Evolutionary conservation across 2,329 filamentous ascomycete species (phyloP).

Genomic region (Diplodia scrobiculata): DNA sequence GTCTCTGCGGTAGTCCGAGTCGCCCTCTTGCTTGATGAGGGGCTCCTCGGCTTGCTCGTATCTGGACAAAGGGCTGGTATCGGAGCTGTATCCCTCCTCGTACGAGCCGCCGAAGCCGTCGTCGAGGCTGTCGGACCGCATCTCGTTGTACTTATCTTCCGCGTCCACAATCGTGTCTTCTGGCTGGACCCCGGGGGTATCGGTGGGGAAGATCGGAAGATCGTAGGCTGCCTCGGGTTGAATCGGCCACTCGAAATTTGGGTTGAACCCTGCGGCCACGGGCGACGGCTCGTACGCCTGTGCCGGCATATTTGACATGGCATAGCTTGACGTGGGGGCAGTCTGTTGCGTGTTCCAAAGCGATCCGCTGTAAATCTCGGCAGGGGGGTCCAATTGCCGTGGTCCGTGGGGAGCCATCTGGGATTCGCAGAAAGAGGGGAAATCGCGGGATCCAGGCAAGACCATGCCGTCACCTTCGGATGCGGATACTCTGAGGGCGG

Average conservation of each 20-base stretch:
- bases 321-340: slow-evolving; percentile 3
- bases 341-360: background rate
- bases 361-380: slow-evolving; percentile 23
- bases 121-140: slow-evolving; percentile 29
- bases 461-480: slow-evolving; percentile 19
- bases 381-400: slow-evolving; percentile 22
- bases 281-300: slow-evolving; percentile 28
- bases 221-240: background rate
- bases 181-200: slow-evolving; percentile 31
- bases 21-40: slow-evolving; percentile 36
- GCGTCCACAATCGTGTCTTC: slow-evolving; percentile 33
- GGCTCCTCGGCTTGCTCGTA: slow-evolving; percentile 32
- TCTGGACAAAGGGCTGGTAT: slow-evolving; percentile 31
- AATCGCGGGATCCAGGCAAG: background rate
- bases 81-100: slow-evolving; percentile 26
- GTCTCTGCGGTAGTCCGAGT: slow-evolving; percentile 31
- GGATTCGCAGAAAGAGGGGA: slow-evolving; percentile 15
- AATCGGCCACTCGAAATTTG: slow-evolving; percentile 28
- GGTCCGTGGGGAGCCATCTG: background rate
- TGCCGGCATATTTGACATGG: slow-evolving; percentile 26
- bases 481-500: slow-evolving; percentile 3
- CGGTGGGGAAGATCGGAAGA: slow-evolving; percentile 29
- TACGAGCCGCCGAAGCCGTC: slow-evolving; percentile 28
- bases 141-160: slow-evolving; percentile 30
- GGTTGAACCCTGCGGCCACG: slow-evolving; percentile 17